Percentiles rank a stretch among this genome's conserved stretches.
These are phyloP conservation scores for Hymenoscyphus scutula DNA, from an alignment of 2,329 filamentous ascomycete genomes.

Conservation along the genomic window DNA sequence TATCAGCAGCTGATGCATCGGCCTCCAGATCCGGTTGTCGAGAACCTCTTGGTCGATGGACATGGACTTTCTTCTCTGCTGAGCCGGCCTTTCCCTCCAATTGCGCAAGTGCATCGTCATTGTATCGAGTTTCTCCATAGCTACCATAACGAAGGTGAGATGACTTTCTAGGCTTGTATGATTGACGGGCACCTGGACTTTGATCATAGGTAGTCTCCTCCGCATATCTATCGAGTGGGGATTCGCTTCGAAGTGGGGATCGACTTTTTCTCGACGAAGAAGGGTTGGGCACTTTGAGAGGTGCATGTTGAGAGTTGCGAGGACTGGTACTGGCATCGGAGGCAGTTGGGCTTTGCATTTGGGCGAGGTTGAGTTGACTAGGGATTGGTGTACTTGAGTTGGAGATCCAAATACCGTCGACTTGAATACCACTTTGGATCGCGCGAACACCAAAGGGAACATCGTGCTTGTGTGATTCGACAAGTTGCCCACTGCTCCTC, in stretches of 20 bases:
- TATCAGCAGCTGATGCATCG: slow-evolving; percentile 32
- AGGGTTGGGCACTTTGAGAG: slow-evolving; percentile 7
- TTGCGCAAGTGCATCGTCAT: slow-evolving; percentile 31
- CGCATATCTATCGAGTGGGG: neutral
- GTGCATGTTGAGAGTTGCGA: slow-evolving; percentile 8
- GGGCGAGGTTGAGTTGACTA: slow-evolving; percentile 23
- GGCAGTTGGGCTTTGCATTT: slow-evolving; percentile 16
- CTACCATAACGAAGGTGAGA: slow-evolving; percentile 37
- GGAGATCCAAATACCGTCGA: slow-evolving; percentile 78
- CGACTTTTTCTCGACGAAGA: slow-evolving; percentile 18
- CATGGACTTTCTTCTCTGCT: slow-evolving; percentile 21
- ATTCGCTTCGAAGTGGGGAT: slow-evolving; percentile 9
- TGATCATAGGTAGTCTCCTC: slow-evolving; percentile 10
- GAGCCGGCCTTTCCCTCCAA: slow-evolving; percentile 25
- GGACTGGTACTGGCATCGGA: slow-evolving; percentile 17
- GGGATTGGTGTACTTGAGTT: slow-evolving; percentile 29
- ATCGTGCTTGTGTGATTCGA: slow-evolving; percentile 46
- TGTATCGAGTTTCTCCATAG: slow-evolving; percentile 26
- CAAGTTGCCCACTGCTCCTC: slow-evolving; percentile 48
- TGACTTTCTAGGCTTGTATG: slow-evolving; percentile 37
- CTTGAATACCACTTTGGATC: slow-evolving; percentile 76
- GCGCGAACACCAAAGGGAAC: slow-evolving; percentile 86
- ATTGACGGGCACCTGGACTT: slow-evolving; percentile 15
- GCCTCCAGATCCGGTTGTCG: slow-evolving; percentile 17
- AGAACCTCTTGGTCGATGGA: slow-evolving; percentile 22